These are phyloP conservation scores for Ascochyta fabae DNA, from an alignment of 2,329 filamentous ascomycete species.

Conservation along the genomic window DNA sequence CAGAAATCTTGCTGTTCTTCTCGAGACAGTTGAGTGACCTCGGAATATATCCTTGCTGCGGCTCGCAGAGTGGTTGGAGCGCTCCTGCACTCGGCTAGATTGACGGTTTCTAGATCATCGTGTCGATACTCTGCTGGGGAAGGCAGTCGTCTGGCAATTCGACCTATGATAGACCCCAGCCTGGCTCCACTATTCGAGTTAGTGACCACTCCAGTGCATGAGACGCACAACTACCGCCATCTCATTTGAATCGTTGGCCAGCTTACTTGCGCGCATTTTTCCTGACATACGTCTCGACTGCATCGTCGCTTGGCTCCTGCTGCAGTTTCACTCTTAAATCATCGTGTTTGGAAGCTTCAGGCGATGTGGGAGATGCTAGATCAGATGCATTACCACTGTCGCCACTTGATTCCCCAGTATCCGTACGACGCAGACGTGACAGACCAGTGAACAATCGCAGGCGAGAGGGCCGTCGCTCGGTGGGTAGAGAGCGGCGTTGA, in stretches of 20 bases:
- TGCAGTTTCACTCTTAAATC: background rate
- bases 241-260: background rate
- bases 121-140: slow-evolving; percentile 19
- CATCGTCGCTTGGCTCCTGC: slow-evolving; percentile 14
- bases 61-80: slow-evolving; percentile 32
- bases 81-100: background rate
- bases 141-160: slow-evolving; percentile 26
- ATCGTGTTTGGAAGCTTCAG: slow-evolving; percentile 1
- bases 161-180: slow-evolving; percentile 22
- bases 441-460: slow-evolving; percentile 29
- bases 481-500: slow-evolving; percentile 2
- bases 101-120: slow-evolving; percentile 7
- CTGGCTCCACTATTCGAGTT: slow-evolving; percentile 18
- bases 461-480: slow-evolving; percentile 28
- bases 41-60: slow-evolving; percentile 30
- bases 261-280: slow-evolving; percentile 28
- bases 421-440: slow-evolving; percentile 29
- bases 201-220: background rate
- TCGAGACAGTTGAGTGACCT: slow-evolving; percentile 27
- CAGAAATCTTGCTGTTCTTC: slow-evolving; percentile 32
- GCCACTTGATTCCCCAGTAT: slow-evolving; percentile 22
- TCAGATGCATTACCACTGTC: slow-evolving; percentile 15
- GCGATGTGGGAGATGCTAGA: background rate
- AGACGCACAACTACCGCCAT: background rate
- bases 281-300: slow-evolving; percentile 21